These are phyloP conservation scores for Agrocybe pediades DNA, from an alignment of 768 basidiomycete genomes.

Conservation along the genomic window DNA sequence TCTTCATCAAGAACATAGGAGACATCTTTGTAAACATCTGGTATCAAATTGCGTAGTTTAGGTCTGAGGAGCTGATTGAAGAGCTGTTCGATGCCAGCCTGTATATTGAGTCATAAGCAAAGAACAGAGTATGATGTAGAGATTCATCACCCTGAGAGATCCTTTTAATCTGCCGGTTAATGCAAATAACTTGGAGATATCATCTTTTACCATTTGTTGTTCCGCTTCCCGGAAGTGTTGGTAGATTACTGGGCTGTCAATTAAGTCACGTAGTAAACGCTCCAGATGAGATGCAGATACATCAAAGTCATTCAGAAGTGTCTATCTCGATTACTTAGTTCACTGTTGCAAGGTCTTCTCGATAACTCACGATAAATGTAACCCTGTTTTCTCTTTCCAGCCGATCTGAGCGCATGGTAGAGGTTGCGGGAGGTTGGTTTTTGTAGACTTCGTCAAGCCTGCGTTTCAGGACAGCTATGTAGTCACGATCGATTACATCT, in stretches of 20 bases:
- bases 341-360: background rate
- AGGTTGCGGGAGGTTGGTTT: slow-evolving; percentile 39
- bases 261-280: slow-evolving; percentile 70
- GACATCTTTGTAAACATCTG: slow-evolving; percentile 89
- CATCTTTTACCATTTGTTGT: slow-evolving; percentile 46
- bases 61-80: slow-evolving; percentile 95
- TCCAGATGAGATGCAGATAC: slow-evolving; percentile 89
- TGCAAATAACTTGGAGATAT: slow-evolving; percentile 51
- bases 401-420: slow-evolving; percentile 65
- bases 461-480: slow-evolving; percentile 74
- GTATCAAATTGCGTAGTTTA: slow-evolving; percentile 76
- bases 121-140: background rate
- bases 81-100: slow-evolving; percentile 89
- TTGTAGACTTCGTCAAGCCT: slow-evolving; percentile 91
- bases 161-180: slow-evolving; percentile 67
- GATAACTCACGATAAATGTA: slow-evolving; percentile 77
- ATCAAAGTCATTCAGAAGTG: slow-evolving; percentile 92
- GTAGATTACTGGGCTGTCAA: slow-evolving; percentile 49
- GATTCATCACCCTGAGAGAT: slow-evolving; percentile 61
- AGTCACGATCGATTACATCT: slow-evolving; percentile 82
- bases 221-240: slow-evolving; percentile 73
- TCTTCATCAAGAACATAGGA: slow-evolving; percentile 92
- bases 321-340: slow-evolving; percentile 45
- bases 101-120: slow-evolving; percentile 2
- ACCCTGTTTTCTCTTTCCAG: slow-evolving; percentile 78